Evolutionary conservation across 2,329 filamentous ascomycete genomes (phyloP).

Genomic region (Ophiocordyceps unilateralis): DNA sequence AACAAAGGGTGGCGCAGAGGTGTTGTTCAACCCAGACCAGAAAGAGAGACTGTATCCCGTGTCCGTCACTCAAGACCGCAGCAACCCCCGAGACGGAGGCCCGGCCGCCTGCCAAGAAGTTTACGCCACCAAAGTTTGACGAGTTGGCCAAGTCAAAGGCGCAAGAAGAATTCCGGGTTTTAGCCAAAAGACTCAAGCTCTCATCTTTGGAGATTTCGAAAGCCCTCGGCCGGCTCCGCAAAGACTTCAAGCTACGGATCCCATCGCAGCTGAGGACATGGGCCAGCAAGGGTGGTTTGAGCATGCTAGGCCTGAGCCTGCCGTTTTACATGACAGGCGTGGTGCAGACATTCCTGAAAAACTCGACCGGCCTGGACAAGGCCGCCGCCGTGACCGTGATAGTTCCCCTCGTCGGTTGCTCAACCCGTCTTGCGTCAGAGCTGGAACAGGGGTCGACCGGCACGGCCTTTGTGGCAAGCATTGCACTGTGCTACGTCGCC

Average conservation of each 20-base stretch:
- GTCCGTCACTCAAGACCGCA: neutral
- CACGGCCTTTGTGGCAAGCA: neutral
- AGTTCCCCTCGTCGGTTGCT: neutral
- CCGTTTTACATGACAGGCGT: neutral
- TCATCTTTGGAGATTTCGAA: neutral
- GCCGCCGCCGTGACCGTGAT: neutral
- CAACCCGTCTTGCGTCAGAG: neutral
- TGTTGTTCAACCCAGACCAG: neutral
- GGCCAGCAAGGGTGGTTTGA: neutral
- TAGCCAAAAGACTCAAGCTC: neutral
- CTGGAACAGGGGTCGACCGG: neutral
- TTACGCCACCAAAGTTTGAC: neutral
- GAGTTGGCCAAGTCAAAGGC: neutral
- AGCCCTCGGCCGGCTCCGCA: neutral
- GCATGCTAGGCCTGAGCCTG: neutral
- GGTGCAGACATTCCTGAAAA: neutral
- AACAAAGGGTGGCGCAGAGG: neutral
- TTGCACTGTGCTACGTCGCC: neutral
- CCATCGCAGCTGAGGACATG: neutral
- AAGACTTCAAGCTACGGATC: neutral
- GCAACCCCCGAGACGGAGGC: neutral
- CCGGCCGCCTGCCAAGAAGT: neutral
- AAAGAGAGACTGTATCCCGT: neutral
- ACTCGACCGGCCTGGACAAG: neutral
- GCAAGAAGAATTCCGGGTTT: neutral